Conservation (phyloP, 139 green algal species). For the Klebsormidium nitens region DNA sequence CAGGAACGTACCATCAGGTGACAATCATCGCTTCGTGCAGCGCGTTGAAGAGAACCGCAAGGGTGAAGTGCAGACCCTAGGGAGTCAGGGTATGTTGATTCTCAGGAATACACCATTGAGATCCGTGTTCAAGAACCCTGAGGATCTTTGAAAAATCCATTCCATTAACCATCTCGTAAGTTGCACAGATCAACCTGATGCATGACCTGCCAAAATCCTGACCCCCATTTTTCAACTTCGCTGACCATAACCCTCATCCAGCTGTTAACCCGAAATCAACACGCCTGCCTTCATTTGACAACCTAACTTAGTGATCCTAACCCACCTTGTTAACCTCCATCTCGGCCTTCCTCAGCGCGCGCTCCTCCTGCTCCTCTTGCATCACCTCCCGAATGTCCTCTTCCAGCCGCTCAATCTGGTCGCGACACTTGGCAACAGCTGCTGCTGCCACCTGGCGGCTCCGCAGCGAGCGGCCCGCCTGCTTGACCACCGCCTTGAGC, state of each 20-base stretch:
- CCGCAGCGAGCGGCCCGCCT: constrained; percentile 54
- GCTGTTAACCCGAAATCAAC: not conserved
- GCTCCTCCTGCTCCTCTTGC: constrained; percentile 44
- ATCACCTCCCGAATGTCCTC: constrained; percentile 50
- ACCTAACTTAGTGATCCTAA: constrained; percentile 36
- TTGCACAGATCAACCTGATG: too few relatives aligned
- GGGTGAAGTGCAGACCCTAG: too few relatives aligned
- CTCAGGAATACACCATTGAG: too few relatives aligned
- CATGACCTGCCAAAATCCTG: not conserved
- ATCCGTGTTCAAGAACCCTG: too few relatives aligned
- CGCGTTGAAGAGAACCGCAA: too few relatives aligned
- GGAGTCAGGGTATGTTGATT: too few relatives aligned
- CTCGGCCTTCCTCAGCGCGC: constrained; percentile 61
- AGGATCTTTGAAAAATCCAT: too few relatives aligned
- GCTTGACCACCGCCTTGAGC: constrained; percentile 78
- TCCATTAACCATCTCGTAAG: too few relatives aligned
- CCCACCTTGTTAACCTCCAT: constrained; percentile 76
- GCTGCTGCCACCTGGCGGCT: constrained; percentile 58
- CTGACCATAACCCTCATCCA: not conserved
- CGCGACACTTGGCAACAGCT: constrained; percentile 55
- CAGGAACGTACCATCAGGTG: too few relatives aligned
- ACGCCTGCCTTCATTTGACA: not conserved
- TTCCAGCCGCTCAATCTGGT: constrained; percentile 58
- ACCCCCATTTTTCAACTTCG: too few relatives aligned
- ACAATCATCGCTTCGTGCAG: too few relatives aligned